phyloP scores from a whole-genome alignment of 2,329 filamentous ascomycete genomes.

The Colletotrichum paranaense region DNA sequence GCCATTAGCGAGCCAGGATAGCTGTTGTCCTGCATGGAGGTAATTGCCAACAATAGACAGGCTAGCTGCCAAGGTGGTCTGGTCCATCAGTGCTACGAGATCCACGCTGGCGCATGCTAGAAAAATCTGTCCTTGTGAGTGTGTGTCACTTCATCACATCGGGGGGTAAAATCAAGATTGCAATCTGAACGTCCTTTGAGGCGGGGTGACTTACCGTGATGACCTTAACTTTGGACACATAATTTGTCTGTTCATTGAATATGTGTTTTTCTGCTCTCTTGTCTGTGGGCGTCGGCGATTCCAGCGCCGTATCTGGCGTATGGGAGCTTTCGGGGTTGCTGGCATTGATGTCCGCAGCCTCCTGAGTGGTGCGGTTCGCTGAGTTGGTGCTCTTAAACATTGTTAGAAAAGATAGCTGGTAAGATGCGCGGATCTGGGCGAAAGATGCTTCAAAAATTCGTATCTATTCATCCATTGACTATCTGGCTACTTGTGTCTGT shows the following conservation, averaged over 20 bases:
- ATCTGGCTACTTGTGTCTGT: too few relatives aligned
- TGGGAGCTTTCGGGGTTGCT: too few relatives aligned
- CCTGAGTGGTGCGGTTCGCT: too few relatives aligned
- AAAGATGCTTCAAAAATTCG: too few relatives aligned
- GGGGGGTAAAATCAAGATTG: not conserved
- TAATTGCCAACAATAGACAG: constrained; percentile 64
- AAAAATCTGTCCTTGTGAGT: constrained; percentile 57
- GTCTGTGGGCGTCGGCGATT: constrained; percentile 34
- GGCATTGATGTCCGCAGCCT: too few relatives aligned
- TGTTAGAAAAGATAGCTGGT: too few relatives aligned
- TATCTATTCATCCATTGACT: too few relatives aligned
- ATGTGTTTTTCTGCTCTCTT: constrained; percentile 39
- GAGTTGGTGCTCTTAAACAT: too few relatives aligned
- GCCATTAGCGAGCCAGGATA: constrained; percentile 65
- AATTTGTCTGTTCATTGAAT: constrained; percentile 68
- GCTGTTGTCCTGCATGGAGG: constrained; percentile 59
- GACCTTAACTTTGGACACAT: constrained; percentile 60
- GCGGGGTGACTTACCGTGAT: constrained; percentile 53
- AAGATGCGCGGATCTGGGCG: too few relatives aligned
- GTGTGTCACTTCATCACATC: too few relatives aligned
- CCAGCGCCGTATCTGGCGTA: not conserved
- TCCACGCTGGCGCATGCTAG: constrained; percentile 67
- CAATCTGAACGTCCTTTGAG: too few relatives aligned
- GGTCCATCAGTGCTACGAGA: constrained; percentile 66
- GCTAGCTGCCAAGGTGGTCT: constrained; percentile 66